These are phyloP conservation scores for Acer campestre DNA, from an alignment of 345 rosid genomes.

Conservation along the genomic window DNA sequence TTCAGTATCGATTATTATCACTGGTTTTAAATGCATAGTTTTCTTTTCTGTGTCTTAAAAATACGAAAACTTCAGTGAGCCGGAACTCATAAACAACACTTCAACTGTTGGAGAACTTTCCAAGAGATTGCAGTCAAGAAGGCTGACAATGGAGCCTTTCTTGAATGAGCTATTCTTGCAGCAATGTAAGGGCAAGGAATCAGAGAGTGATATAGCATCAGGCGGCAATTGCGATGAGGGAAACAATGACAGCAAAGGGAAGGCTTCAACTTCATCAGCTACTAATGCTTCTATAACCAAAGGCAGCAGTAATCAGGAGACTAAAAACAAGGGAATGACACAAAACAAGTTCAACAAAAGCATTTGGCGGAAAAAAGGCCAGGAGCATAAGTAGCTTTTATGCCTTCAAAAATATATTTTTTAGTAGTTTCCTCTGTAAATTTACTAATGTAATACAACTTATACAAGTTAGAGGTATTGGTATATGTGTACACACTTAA, in stretches of 20 bases:
- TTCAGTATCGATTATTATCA: too few species aligned
- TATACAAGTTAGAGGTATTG: too few species aligned
- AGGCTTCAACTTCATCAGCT: too few species aligned
- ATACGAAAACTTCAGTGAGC: conserved; percentile 13
- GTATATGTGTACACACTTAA: too few species aligned
- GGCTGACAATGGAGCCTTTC: conserved; percentile 9
- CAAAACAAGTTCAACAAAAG: conserved; percentile 10
- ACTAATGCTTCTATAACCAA: too few species aligned
- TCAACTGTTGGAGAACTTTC: conserved; percentile 16
- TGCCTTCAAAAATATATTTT: not conserved
- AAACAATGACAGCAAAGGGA: not conserved
- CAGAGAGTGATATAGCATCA: not conserved
- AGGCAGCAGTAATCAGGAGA: not conserved
- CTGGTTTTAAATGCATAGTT: not conserved
- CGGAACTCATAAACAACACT: conserved; percentile 1
- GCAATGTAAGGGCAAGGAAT: not conserved
- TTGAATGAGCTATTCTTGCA: conserved; percentile 12
- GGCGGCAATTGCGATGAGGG: not conserved
- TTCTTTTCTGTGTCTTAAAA: too few species aligned
- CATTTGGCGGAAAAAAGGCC: not conserved
- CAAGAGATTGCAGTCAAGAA: conserved; percentile 24
- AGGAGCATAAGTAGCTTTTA: not conserved
- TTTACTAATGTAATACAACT: too few species aligned
- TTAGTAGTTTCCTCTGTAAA: not conserved
- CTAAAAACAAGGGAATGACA: conserved; percentile 9